Base-by-base conservation (phyloP, 306 rosid genomes). In the Quercus suber region DNA sequence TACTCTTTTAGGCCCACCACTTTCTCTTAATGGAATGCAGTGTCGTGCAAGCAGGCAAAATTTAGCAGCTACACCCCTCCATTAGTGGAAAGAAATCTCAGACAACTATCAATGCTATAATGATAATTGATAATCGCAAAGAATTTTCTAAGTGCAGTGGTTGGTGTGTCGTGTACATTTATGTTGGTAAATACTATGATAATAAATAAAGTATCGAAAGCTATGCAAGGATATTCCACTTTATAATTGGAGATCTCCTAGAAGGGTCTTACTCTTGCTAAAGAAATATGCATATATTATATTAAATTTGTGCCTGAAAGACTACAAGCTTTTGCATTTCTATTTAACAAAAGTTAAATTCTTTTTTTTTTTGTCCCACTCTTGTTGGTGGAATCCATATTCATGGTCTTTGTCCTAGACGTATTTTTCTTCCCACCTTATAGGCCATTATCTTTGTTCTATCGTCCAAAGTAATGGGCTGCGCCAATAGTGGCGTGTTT, bases 11-110 rank as follows among this genome's bases (percentile, higher is more conserved):
- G 82, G 75, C 69, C 88, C 81, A 58, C 83, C 80, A 73, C 59
- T 41, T 82, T 81, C 89, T 83, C 19, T 57, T 60, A 58, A 52
- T 28, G 83, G 93, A 4, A 83, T 37, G 75, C 37, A 58, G 56
- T 76, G 70, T 71, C 31, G 71, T 69, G 17, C 61, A 33, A 74
- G 79, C 52, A 77, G 83, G 55, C 70, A 70, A 8, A 58, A 69
- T 51, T 8, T 5, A 10, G 57, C 61, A 86, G 86, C 79, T 10
- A 19, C 73, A 67, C 74, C 76, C 75, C 88, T 85, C 86, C 69
- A 77, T 58, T 86, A 79, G 58, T 73, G 90, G 89, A 86, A 86
- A 73, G 74, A 58, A 60, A 73, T 73, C 79, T 79, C 74, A 11
- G 20, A 59, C 73, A 74, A 17, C 63, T 51, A 52, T 52, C 12